Evolutionary conservation across 129 eudicot genomes (phyloP).

Genomic region (Dittrichia graveolens): DNA sequence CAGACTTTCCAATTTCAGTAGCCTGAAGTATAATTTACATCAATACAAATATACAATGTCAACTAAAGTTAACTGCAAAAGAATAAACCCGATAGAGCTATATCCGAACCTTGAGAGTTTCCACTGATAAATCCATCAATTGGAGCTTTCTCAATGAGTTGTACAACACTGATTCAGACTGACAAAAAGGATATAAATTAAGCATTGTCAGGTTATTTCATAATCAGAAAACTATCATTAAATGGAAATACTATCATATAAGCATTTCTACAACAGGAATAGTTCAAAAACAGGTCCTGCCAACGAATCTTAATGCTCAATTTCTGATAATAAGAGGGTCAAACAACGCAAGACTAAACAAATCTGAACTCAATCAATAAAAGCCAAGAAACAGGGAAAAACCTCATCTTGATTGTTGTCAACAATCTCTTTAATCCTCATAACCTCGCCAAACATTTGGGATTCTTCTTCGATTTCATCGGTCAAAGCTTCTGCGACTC

Average conservation of each 20-base stretch:
- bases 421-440: constrained; percentile 73
- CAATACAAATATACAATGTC: constrained; percentile 8
- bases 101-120: constrained; percentile 66
- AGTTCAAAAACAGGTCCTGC: not conserved
- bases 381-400: not conserved
- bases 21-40: constrained; percentile 48
- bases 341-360: not conserved
- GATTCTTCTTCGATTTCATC: constrained; percentile 80
- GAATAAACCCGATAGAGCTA: not conserved
- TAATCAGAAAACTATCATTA: not conserved
- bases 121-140: constrained; percentile 67
- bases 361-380: not conserved
- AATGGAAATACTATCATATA: not conserved
- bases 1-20: constrained; percentile 87
- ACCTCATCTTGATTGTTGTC: constrained; percentile 73
- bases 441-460: constrained; percentile 55
- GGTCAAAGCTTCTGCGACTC: constrained; percentile 80
- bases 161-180: constrained; percentile 63
- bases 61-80: not conserved
- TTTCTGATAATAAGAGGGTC: not conserved
- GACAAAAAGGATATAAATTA: constrained; percentile 17
- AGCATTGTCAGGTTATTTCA: not conserved
- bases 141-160: constrained; percentile 86
- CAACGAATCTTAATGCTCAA: not conserved
- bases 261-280: not conserved